A percentile compares a stretch with the other conserved stretches of the same genome.
These are phyloP conservation scores for Phytopythium vexans DNA, from an alignment of 352 stramenopile genomes.

Conservation along the genomic window DNA sequence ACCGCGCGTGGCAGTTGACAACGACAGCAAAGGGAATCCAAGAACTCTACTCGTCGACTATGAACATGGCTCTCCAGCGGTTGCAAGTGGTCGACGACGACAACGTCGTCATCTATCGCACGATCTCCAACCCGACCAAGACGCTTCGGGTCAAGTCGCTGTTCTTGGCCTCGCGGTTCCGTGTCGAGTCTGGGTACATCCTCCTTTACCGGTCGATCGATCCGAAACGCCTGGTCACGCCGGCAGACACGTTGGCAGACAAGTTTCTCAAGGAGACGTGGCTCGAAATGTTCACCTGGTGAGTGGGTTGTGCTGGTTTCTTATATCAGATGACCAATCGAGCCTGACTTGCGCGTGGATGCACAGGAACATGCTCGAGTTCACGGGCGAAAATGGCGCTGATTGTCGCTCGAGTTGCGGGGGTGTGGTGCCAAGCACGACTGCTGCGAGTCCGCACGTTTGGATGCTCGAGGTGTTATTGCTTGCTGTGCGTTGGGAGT, in stretches of 20 bases:
- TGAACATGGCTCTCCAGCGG: slow-evolving; percentile 37
- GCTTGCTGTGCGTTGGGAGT: slow-evolving; percentile 58
- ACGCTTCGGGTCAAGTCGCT: slow-evolving; percentile 37
- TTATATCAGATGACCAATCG: too few species aligned
- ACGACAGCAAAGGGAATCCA: slow-evolving; percentile 21
- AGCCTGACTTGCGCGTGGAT: neutral
- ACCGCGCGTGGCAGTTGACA: slow-evolving; percentile 35
- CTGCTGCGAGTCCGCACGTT: slow-evolving; percentile 33
- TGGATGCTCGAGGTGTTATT: slow-evolving; percentile 71
- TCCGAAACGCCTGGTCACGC: slow-evolving; percentile 15
- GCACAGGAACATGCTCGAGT: slow-evolving; percentile 44
- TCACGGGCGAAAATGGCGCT: slow-evolving; percentile 19
- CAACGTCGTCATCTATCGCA: slow-evolving; percentile 54
- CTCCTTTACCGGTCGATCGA: slow-evolving; percentile 47
- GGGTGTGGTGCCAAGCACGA: slow-evolving; percentile 37
- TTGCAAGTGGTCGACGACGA: slow-evolving; percentile 54
- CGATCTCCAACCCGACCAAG: slow-evolving; percentile 25
- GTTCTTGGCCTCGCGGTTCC: slow-evolving; percentile 41
- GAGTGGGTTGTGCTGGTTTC: slow-evolving; percentile 1
- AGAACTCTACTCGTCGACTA: slow-evolving; percentile 45
- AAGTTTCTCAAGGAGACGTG: slow-evolving; percentile 23
- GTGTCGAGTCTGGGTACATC: slow-evolving; percentile 31
- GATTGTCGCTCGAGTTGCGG: slow-evolving; percentile 46
- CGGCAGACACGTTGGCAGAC: slow-evolving; percentile 1
- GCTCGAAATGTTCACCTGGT: slow-evolving; percentile 65